Evolutionary conservation across 345 rosid genomes (phyloP), one percentile per base, ranked within the genome.

Genomic region (Murraya koenigii): DNA sequence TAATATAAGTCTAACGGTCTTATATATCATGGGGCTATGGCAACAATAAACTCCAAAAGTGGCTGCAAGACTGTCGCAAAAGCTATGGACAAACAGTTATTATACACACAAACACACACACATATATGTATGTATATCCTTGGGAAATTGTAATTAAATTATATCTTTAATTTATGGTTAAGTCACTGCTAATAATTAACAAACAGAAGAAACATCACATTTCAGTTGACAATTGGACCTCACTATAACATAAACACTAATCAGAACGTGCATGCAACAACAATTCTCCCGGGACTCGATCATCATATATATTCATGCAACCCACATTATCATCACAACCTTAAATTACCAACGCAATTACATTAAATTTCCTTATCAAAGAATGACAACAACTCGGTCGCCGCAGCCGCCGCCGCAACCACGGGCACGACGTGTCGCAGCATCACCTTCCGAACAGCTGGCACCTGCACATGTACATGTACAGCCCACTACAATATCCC

Each of bases 221-320:
- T 56, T 56, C 1, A 72, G 25, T 20, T 35, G n/a, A 33, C 23
- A 20, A 4, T 35, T 65, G 44, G 7, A 22, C 9, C 0, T 33
- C 19, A 32, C 6, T 41, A 41, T 41, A 11, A 44, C 49, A 44
- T 11, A 56, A 58, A n/a, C 10, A 20, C 23, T 4, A 36, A 28
- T 10, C 60, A 5, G 22, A 63, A 75, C 78, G 78, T 75, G 78
- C 71, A 32, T 75, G 52, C 78, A 30, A 64, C 63, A 66, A n/a
- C 63, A 33, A 1, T 25, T 55, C 58, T 22, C 2, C 32, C 39
- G 49, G 17, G 49, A 8, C 30, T 72, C 20, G 55, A 62, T 75
- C 64, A 30, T 5, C 49, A 32, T 44, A 9, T 44, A 25, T 32
- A 9, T 13, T 22, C 19, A 67, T 11, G 13, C 36, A 26, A 28